Conservation (phyloP, 2,329 filamentous ascomycete genomes). For the Pestalotiopsis sp. region DNA sequence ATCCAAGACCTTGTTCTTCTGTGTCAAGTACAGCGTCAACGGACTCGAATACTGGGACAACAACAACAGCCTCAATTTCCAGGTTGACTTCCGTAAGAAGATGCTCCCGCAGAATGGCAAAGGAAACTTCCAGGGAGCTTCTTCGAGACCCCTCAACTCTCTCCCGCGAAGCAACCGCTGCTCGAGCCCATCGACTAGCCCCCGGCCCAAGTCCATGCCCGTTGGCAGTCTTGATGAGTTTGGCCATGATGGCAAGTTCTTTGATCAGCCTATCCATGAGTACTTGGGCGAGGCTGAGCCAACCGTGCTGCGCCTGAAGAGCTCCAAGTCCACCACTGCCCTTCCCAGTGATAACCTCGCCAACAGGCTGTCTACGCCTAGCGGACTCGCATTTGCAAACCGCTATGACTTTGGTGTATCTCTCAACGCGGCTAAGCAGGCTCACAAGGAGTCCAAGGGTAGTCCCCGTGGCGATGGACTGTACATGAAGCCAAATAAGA, state of each 20-base stretch:
- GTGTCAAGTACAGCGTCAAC: conserved; percentile 82
- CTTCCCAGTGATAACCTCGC: conserved; percentile 63
- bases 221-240: conserved; percentile 71
- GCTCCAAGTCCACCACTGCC: conserved; percentile 61
- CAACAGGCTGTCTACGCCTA: conserved; percentile 52
- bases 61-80: conserved; percentile 84
- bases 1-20: conserved; percentile 89
- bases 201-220: conserved; percentile 55
- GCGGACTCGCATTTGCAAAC: conserved; percentile 79
- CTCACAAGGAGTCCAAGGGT: conserved; percentile 63
- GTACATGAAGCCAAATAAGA: conserved; percentile 54
- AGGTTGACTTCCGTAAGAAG: conserved; percentile 89
- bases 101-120: conserved; percentile 61
- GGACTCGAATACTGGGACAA: conserved; percentile 95
- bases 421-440: conserved; percentile 76
- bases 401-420: conserved; percentile 97
- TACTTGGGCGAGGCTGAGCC: conserved; percentile 64
- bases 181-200: conserved; percentile 36
- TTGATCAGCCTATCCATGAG: conserved; percentile 60
- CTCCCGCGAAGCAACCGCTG: conserved; percentile 69
- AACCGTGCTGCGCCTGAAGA: conserved; percentile 67
- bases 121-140: conserved; percentile 49
- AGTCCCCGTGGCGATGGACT: conserved; percentile 53
- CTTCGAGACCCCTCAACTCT: conserved; percentile 49
- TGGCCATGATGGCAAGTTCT: conserved; percentile 58